A percentile compares a stretch with the other conserved stretches of the same genome.
These are phyloP conservation scores for Ceratobasidium sp. DNA, from an alignment of 1,284 basidiomycete genomes.

Conservation along the genomic window DNA sequence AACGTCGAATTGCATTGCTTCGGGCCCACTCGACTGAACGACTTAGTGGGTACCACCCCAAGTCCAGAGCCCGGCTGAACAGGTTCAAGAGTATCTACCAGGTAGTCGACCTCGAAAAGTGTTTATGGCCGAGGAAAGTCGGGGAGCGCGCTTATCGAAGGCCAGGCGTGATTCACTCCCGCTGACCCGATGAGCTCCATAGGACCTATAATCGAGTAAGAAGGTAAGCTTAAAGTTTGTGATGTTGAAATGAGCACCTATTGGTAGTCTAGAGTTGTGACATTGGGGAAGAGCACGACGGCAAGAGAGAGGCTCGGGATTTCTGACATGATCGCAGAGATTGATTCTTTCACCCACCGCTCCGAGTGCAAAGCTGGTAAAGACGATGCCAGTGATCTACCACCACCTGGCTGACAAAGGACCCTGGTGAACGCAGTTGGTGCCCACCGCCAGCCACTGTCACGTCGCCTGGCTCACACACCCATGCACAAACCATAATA, in stretches of 20 bases:
- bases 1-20: slow-evolving; percentile 38
- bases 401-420: too few species aligned
- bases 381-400: too few species aligned
- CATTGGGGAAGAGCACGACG: not conserved
- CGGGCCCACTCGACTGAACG: slow-evolving; percentile 22
- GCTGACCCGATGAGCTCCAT: slow-evolving; percentile 21
- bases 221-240: not conserved
- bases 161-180: not conserved
- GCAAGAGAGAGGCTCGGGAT: too few species aligned
- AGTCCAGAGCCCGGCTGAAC: slow-evolving; percentile 11
- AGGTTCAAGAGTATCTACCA: slow-evolving; percentile 38
- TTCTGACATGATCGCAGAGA: too few species aligned
- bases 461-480: too few species aligned
- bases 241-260: not conserved
- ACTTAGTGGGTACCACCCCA: slow-evolving; percentile 15
- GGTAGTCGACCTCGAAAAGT: slow-evolving; percentile 41
- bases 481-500: too few species aligned
- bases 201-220: slow-evolving; percentile 10
- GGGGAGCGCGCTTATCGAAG: not conserved
- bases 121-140: not conserved
- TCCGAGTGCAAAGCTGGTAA: too few species aligned
- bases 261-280: slow-evolving; percentile 23
- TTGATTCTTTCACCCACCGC: too few species aligned
- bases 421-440: too few species aligned
- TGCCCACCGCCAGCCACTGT: too few species aligned